These are phyloP conservation scores for Thelephora terrestris DNA, from an alignment of 1,284 basidiomycete species.

Conservation along the genomic window DNA sequence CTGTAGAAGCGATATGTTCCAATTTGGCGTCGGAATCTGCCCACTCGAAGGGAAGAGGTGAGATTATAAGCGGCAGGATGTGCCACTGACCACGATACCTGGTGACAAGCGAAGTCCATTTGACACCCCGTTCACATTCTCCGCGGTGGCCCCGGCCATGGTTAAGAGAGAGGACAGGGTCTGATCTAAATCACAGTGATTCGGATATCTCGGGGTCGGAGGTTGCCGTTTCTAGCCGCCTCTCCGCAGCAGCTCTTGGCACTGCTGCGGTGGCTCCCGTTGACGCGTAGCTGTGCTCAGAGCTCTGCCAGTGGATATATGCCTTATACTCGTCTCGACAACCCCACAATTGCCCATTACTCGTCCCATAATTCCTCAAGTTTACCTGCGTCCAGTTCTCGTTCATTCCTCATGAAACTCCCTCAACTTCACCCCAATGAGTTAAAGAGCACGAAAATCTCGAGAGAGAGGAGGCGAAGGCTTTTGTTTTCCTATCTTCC, in stretches of 20 bases:
- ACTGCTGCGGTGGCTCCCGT: too few species aligned
- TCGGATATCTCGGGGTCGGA: too few species aligned
- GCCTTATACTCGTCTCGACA: neutral
- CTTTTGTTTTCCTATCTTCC: constrained; percentile 55
- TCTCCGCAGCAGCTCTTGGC: too few species aligned
- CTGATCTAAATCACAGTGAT: too few species aligned
- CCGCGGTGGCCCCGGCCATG: neutral
- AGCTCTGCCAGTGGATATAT: neutral
- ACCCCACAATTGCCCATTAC: neutral
- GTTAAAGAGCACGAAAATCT: neutral
- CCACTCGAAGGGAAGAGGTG: constrained; percentile 3
- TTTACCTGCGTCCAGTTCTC: too few species aligned
- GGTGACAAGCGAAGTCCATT: constrained; percentile 33
- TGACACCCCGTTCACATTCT: constrained; percentile 5
- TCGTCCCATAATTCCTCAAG: neutral
- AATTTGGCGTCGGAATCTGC: constrained; percentile 43
- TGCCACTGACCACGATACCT: constrained; percentile 25
- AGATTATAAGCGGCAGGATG: neutral
- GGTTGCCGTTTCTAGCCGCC: too few species aligned
- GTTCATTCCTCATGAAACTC: neutral
- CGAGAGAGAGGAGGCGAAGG: constrained; percentile 5
- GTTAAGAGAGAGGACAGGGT: too few species aligned
- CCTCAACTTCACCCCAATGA: neutral
- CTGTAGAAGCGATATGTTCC: constrained; percentile 58
- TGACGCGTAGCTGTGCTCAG: too few species aligned